Base-by-base conservation (phyloP, 345 rosid genomes). In the Eucalyptus urophylla region DNA sequence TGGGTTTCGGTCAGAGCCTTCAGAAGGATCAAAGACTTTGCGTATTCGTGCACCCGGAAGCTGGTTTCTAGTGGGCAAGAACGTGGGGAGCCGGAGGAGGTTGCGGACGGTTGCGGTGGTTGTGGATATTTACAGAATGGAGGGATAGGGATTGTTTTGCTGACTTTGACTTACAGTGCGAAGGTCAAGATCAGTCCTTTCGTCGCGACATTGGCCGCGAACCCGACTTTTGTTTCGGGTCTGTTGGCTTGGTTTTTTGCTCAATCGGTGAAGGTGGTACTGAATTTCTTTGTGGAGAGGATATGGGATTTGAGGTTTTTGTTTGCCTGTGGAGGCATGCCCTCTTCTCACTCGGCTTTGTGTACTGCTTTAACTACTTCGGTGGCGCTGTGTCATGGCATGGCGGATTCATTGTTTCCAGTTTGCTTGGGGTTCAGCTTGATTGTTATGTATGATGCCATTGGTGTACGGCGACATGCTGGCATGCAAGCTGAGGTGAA, bases 401-500 rank as follows among this genome's bases (percentile, higher is more conserved):
- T 94, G 12, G 95, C 98, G 8, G 99, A 97, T 90, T 97, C 99
- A 0, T 90, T 97, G 37, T 97, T 97, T 92, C 99, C 99, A 15
- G 99, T 97, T 91, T 95, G 99, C 90, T 92, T 97, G 92, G 97
- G 99, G 90, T 97, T 97, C 92, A 96, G 97, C 87, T 95, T 94
- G 91, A 96, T 97, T 87, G 99, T 97, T 15, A 97, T 97, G 99
- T 97, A 97, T 90, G 99, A 97, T 90, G 99, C 99, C 1, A 96
- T 96, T n/a, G 99, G 99, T 27, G 99, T 97, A 62, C 92, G 99
- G 90, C 96, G 99, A 33, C 99, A 97, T 90, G 99, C 99, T 31
- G 99, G 99, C 86, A 95, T 96, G 97, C 99, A 97, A 92, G 99
- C 99, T 92, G 93, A 95, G 99, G 99, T 96, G 47, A 76, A 76